A percentile compares a stretch with the other conserved stretches of the same genome.
Conservation (phyloP, 192 early-diverging fungal species). For the Entomortierella lignicola region DNA sequence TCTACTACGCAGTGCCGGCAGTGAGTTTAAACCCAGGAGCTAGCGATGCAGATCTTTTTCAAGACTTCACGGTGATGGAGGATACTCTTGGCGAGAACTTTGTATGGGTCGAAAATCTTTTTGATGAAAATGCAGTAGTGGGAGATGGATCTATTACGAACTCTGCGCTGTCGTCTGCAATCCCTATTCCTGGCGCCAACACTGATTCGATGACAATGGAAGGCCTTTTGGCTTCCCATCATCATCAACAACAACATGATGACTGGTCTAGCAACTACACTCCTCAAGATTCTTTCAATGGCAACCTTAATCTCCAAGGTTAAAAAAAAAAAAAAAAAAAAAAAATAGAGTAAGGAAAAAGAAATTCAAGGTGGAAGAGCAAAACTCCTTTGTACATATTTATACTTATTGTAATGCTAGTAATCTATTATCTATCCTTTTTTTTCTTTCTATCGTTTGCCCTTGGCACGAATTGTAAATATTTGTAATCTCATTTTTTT, state of each 20-base stretch:
- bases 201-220: slow-evolving; percentile 1
- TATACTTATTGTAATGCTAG: slow-evolving; percentile 6
- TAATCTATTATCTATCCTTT: neutral
- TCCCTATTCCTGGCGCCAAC: neutral
- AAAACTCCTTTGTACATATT: slow-evolving; percentile 6
- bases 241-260: slow-evolving; percentile 5
- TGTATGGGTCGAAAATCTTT: slow-evolving; percentile 49
- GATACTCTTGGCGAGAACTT: slow-evolving; percentile 44
- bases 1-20: slow-evolving; percentile 40
- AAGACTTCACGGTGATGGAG: slow-evolving; percentile 43
- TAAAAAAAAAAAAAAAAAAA: neutral
- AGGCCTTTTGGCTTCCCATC: neutral
- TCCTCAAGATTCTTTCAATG: slow-evolving; percentile 3
- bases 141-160: neutral
- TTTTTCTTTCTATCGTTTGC: too few species aligned
- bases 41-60: slow-evolving; percentile 44
- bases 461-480: neutral
- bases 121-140: slow-evolving; percentile 16
- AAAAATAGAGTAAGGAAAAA: neutral
- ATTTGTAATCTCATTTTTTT: neutral
- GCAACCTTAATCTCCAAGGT: neutral
- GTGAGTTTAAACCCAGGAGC: slow-evolving; percentile 46
- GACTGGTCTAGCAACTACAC: slow-evolving; percentile 28
- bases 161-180: neutral
- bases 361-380: neutral